Evolutionary conservation across 805 yeast species (phyloP).

Genomic region (Kuraishia molischiana): DNA sequence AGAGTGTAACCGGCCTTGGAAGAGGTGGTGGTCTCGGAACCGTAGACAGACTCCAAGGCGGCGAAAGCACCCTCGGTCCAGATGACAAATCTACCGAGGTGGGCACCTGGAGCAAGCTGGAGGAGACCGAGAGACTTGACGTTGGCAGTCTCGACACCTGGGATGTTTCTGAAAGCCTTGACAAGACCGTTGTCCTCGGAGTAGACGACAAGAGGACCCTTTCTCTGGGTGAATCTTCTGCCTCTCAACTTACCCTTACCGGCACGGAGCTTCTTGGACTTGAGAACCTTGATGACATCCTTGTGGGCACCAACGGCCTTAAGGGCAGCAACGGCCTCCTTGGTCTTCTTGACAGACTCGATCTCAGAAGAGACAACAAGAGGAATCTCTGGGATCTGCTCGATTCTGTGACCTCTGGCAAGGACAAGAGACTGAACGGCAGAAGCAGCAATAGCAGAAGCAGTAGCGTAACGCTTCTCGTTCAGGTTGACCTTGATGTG

Average conservation of each 20-base stretch:
- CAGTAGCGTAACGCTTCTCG: slow-evolving; percentile 99
- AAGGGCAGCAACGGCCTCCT: slow-evolving; percentile 96
- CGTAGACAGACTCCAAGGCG: slow-evolving; percentile 95
- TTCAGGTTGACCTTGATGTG: slow-evolving; percentile 99
- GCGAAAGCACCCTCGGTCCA: slow-evolving; percentile 99
- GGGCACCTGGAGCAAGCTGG: slow-evolving; percentile 99
- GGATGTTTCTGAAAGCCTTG: slow-evolving; percentile 98
- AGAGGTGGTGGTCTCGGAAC: slow-evolving; percentile 78
- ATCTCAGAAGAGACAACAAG: slow-evolving; percentile 90
- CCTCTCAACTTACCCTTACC: slow-evolving; percentile 99
- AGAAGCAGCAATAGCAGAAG: slow-evolving; percentile 98
- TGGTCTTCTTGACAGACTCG: slow-evolving; percentile 92
- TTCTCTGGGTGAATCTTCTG: slow-evolving; percentile 99
- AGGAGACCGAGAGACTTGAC: slow-evolving; percentile 89
- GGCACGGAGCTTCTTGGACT: slow-evolving; percentile 98
- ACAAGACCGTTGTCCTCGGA: slow-evolving; percentile 95
- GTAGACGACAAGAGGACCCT: slow-evolving; percentile 99
- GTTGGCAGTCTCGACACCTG: slow-evolving; percentile 97
- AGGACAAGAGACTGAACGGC: slow-evolving; percentile 96
- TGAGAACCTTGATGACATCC: slow-evolving; percentile 95
- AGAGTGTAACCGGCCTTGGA: slow-evolving; percentile 83
- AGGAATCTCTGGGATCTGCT: slow-evolving; percentile 96
- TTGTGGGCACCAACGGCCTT: slow-evolving; percentile 99
- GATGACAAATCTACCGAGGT: slow-evolving; percentile 98
- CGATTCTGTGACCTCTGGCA: slow-evolving; percentile 99